Percentiles rank a stretch among this genome's conserved stretches.
Evolutionary conservation across 345 rosid genomes (phyloP).

Genomic region (Alliaria petiolata): DNA sequence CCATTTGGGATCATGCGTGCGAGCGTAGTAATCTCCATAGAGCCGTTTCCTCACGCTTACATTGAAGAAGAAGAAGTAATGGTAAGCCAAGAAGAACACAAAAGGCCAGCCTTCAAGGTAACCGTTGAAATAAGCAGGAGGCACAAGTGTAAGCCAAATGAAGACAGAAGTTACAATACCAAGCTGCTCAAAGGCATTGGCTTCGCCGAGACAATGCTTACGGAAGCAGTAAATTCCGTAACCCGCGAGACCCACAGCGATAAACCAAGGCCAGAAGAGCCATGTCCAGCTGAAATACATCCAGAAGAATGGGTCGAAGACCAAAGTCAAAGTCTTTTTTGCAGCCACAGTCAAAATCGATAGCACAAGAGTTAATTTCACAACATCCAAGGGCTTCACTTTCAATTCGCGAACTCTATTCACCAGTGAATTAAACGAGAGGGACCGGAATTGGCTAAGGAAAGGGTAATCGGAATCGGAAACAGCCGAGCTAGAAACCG

Average conservation of each 20-base stretch:
- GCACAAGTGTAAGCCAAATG: constrained; percentile 83
- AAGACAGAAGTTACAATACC: constrained; percentile 62
- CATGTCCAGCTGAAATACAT: constrained; percentile 92
- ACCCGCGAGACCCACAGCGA: constrained; percentile 52
- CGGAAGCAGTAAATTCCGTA: constrained; percentile 61
- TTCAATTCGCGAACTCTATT: constrained; percentile 35
- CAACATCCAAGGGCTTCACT: constrained; percentile 47
- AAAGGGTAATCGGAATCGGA: too few relatives aligned
- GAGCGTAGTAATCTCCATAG: constrained; percentile 70
- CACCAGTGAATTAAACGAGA: constrained; percentile 46
- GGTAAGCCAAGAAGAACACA: constrained; percentile 81
- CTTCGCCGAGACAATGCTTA: constrained; percentile 59
- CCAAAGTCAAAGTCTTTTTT: constrained; percentile 51
- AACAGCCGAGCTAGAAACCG: constrained; percentile 40
- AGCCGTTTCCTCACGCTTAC: constrained; percentile 70
- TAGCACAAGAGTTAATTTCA: constrained; percentile 54
- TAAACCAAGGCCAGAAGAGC: constrained; percentile 93
- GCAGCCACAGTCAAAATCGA: constrained; percentile 52
- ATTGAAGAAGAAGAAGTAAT: constrained; percentile 85
- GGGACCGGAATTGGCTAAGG: too few relatives aligned
- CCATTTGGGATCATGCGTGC: constrained; percentile 76
- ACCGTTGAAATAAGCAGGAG: constrained; percentile 79
- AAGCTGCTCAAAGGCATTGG: constrained; percentile 71
- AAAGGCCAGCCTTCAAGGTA: constrained; percentile 90
- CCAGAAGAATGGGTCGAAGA: constrained; percentile 76